Evolutionary conservation across 352 stramenopile species (phyloP).

Genomic region (Nothophytophthora sp.): DNA sequence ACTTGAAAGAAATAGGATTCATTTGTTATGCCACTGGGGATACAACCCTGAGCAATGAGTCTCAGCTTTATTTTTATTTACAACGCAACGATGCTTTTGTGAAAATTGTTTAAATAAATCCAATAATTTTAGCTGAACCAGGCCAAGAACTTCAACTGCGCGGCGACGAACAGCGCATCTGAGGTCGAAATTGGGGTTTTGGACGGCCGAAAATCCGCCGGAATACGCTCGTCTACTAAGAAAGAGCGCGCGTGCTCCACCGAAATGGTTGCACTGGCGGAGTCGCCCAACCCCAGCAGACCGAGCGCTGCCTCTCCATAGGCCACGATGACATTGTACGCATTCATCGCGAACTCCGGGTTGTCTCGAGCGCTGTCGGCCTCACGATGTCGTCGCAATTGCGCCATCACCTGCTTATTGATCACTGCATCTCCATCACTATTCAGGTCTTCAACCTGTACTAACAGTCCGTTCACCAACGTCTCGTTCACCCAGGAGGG

Average conservation of each 20-base stretch:
- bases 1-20: no score
- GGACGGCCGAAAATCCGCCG: slow-evolving; percentile 34
- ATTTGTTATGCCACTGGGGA: no score
- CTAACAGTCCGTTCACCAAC: slow-evolving; percentile 39
- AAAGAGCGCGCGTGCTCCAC: slow-evolving; percentile 50
- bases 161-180: slow-evolving; percentile 36
- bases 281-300: slow-evolving; percentile 50
- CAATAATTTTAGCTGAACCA: slow-evolving; percentile 18
- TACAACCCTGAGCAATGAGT: no score
- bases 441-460: slow-evolving; percentile 25
- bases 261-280: slow-evolving; percentile 33
- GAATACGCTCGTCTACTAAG: slow-evolving; percentile 51
- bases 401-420: slow-evolving; percentile 37
- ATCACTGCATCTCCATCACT: slow-evolving; percentile 18
- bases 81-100: no score
- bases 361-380: slow-evolving; percentile 33
- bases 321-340: slow-evolving; percentile 36
- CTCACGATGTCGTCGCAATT: slow-evolving; percentile 49
- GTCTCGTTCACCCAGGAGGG: slow-evolving; percentile 49
- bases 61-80: no score
- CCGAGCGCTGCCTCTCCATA: slow-evolving; percentile 55
- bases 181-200: slow-evolving; percentile 38
- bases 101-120: no score
- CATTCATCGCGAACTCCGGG: slow-evolving; percentile 42
- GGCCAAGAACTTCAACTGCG: slow-evolving; percentile 39